Conservation (phyloP, 1,284 basidiomycete species). For the Heterobasidion occidentale region DNA sequence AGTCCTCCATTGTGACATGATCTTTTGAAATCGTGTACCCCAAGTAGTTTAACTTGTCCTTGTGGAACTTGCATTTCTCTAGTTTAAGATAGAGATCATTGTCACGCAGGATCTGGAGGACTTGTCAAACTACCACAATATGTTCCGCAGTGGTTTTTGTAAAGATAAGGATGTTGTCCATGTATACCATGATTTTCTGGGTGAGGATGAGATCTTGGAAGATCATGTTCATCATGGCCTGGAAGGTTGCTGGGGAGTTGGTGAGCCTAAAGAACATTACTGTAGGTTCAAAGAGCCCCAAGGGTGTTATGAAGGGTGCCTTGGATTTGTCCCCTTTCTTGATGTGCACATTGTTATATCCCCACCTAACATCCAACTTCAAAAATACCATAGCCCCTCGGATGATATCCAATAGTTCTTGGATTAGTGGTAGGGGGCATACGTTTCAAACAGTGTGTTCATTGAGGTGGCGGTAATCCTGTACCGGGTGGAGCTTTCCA, state of each 20-base stretch:
- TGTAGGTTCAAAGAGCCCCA: conserved; percentile 18
- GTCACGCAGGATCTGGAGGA: too few species aligned
- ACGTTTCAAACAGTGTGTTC: too few species aligned
- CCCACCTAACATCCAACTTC: neutral
- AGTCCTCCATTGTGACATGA: conserved; percentile 24
- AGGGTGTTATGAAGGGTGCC: conserved; percentile 17
- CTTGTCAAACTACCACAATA: too few species aligned
- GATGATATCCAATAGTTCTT: too few species aligned
- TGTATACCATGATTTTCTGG: too few species aligned
- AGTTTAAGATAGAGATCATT: conserved; percentile 14
- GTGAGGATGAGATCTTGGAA: conserved; percentile 16
- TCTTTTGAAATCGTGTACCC: conserved; percentile 25
- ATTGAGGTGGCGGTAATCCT: too few species aligned
- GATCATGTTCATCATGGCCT: conserved; percentile 15
- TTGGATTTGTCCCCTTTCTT: neutral
- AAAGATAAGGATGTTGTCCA: too few species aligned
- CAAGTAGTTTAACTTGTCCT: conserved; percentile 24
- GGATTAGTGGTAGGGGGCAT: too few species aligned
- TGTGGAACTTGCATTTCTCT: conserved; percentile 31
- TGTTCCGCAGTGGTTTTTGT: too few species aligned
- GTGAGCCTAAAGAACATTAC: conserved; percentile 22
- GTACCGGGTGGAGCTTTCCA: too few species aligned
- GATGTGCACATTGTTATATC: neutral
- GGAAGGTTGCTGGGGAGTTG: conserved; percentile 18
- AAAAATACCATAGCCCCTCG: neutral